phyloP scores from a whole-genome alignment of 73 alveolate genomes.

The Stentor roeselii region DNA sequence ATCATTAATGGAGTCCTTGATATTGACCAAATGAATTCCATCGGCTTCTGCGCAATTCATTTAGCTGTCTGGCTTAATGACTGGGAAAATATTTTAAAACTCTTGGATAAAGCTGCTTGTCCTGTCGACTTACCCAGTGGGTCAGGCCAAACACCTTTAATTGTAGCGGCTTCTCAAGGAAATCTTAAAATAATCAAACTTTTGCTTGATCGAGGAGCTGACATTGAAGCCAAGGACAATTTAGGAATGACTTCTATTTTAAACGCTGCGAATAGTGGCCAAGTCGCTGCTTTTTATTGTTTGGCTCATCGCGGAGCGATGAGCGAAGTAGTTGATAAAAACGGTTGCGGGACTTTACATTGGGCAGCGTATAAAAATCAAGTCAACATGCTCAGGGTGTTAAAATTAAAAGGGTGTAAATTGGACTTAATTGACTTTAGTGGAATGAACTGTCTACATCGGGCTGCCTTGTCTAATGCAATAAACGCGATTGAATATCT shows the following conservation, averaged over 20 bases:
- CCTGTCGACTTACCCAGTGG: slow-evolving; percentile 3
- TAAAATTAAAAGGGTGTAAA: neutral
- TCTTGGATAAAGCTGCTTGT: slow-evolving; percentile 13
- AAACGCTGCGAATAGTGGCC: slow-evolving; percentile 1
- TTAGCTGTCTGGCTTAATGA: slow-evolving; percentile 21
- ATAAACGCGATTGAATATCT: slow-evolving; percentile 8
- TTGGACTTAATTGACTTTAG: neutral
- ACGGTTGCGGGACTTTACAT: neutral
- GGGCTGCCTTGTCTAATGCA: slow-evolving; percentile 24
- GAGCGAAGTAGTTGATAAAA: neutral
- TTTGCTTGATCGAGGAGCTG: slow-evolving; percentile 30
- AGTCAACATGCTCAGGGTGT: neutral
- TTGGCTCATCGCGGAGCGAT: slow-evolving; percentile 18
- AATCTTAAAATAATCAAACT: neutral
- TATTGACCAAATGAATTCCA: neutral
- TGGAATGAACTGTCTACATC: slow-evolving; percentile 21
- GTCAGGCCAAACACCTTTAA: slow-evolving; percentile 19
- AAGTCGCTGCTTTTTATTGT: neutral
- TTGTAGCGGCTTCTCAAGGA: slow-evolving; percentile 22
- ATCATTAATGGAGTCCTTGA: neutral
- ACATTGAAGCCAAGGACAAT: slow-evolving; percentile 23
- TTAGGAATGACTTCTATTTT: neutral
- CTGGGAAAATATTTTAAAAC: neutral
- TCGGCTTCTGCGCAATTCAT: slow-evolving; percentile 18
- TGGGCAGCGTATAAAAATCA: slow-evolving; percentile 32